These are phyloP conservation scores for Calocybe indica DNA, from an alignment of 768 basidiomycete species.

Conservation along the genomic window DNA sequence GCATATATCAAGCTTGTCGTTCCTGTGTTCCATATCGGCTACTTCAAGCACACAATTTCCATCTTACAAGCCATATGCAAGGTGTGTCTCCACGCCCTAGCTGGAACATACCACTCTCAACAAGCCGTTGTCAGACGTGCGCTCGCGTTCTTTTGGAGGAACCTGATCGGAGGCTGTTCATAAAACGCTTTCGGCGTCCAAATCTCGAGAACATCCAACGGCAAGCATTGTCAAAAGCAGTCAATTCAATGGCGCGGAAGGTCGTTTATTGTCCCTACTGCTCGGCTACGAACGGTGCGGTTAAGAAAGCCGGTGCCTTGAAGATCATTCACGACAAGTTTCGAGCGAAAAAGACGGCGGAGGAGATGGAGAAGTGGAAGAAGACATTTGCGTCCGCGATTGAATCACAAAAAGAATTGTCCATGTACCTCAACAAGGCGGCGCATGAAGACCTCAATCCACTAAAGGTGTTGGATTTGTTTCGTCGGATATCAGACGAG, in stretches of 20 bases:
- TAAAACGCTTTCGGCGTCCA: conserved; percentile 87
- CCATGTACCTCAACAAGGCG: conserved; percentile 79
- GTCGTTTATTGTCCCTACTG: conserved; percentile 91
- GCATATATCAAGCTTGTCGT: conserved; percentile 97
- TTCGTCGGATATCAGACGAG: conserved; percentile 89
- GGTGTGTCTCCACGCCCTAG: conserved; percentile 33
- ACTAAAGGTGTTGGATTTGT: conserved; percentile 87
- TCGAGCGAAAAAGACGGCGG: conserved; percentile 86
- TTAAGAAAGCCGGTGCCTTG: conserved; percentile 92
- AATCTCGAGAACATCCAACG: conserved; percentile 92
- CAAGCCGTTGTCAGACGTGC: conserved; percentile 54
- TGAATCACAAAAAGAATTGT: conserved; percentile 83
- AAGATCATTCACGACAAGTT: conserved; percentile 99
- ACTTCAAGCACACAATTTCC: conserved; percentile 91
- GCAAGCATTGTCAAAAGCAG: conserved; percentile 73
- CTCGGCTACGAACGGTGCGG: conserved; percentile 86
- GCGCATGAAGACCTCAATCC: conserved; percentile 93
- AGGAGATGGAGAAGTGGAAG: conserved; percentile 86
- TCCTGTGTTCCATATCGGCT: conserved; percentile 98
- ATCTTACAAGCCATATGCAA: conserved; percentile 98
- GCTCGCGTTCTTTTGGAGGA: conserved; percentile 88
- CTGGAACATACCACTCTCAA: too few relatives aligned
- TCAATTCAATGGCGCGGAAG: conserved; percentile 85
- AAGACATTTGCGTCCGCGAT: conserved; percentile 76
- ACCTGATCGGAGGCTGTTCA: conserved; percentile 73